Evolutionary conservation across 2,329 filamentous ascomycete genomes (phyloP).

Genomic region (Trichophyton equinum): DNA sequence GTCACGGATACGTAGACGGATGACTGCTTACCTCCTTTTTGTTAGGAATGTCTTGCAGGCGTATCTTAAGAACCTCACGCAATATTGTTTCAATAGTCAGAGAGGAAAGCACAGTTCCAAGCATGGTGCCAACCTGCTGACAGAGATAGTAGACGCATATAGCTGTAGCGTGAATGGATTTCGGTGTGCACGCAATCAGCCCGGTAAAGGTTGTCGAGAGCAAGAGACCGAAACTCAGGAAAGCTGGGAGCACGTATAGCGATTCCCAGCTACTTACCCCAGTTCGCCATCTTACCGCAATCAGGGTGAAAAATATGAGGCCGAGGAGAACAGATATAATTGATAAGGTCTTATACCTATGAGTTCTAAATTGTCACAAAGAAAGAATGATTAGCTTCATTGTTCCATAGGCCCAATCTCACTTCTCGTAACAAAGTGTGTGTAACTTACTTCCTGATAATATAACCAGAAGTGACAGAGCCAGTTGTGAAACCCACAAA

Average conservation of each 20-base stretch:
- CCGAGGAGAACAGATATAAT: not conserved
- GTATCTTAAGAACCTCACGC: not conserved
- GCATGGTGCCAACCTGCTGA: constrained; percentile 3
- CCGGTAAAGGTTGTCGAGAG: not conserved
- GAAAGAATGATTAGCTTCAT: not conserved
- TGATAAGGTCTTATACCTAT: constrained; percentile 2
- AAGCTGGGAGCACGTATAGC: not conserved
- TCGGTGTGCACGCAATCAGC: not conserved
- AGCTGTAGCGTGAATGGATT: not conserved
- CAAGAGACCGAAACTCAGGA: not conserved
- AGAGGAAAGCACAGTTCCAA: constrained; percentile 1
- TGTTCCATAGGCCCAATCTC: not conserved
- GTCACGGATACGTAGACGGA: not conserved
- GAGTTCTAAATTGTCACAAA: not conserved
- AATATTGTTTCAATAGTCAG: not conserved
- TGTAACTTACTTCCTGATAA: constrained; percentile 3
- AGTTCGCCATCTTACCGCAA: constrained; percentile 1
- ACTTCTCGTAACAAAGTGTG: not conserved
- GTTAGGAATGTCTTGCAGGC: not conserved
- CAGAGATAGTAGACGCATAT: constrained; percentile 3
- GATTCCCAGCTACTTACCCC: not conserved
- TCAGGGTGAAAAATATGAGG: not conserved
- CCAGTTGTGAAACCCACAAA: not conserved
- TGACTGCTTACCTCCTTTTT: not conserved
- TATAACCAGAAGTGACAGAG: not conserved